Conservation (phyloP, 2,329 filamentous ascomycete species). For the Pseudogymnoascus destructans region DNA sequence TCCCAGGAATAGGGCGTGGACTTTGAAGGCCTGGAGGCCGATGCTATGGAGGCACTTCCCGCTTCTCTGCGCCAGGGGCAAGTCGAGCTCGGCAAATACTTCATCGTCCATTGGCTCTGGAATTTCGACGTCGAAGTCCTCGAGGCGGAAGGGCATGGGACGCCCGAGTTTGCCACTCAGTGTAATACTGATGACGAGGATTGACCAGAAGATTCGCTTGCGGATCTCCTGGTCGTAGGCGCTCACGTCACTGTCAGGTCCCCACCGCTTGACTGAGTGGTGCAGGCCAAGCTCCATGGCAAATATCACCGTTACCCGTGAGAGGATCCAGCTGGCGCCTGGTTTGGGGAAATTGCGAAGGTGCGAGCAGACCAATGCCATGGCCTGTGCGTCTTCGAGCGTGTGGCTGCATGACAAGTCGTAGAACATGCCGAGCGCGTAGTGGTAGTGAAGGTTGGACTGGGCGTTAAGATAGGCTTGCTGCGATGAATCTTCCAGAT, state of each 20-base stretch:
- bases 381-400: constrained; percentile 56
- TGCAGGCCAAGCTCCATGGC: constrained; percentile 68
- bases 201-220: constrained; percentile 65
- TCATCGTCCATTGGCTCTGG: constrained; percentile 61
- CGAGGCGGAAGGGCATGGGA: constrained; percentile 59
- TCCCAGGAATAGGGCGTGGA: constrained; percentile 55
- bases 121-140: constrained; percentile 69
- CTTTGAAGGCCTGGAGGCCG: constrained; percentile 51
- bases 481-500: constrained; percentile 42
- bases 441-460: constrained; percentile 70
- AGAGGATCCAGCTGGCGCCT: constrained; percentile 57
- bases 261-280: constrained; percentile 50
- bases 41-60: constrained; percentile 55
- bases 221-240: constrained; percentile 58
- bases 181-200: constrained; percentile 53
- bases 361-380: constrained; percentile 59
- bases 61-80: constrained; percentile 37
- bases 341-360: constrained; percentile 69
- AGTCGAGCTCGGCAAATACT: constrained; percentile 48
- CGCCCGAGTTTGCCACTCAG: constrained; percentile 63
- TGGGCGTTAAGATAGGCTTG: constrained; percentile 45
- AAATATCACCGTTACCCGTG: constrained; percentile 49
- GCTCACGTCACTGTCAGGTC: constrained; percentile 24
- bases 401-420: constrained; percentile 49
- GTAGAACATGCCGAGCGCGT: constrained; percentile 54